Percentiles rank a stretch among this genome's conserved stretches.
Evolutionary conservation across 2,329 filamentous ascomycete species (phyloP).

Genomic region (Xylaria digitata): DNA sequence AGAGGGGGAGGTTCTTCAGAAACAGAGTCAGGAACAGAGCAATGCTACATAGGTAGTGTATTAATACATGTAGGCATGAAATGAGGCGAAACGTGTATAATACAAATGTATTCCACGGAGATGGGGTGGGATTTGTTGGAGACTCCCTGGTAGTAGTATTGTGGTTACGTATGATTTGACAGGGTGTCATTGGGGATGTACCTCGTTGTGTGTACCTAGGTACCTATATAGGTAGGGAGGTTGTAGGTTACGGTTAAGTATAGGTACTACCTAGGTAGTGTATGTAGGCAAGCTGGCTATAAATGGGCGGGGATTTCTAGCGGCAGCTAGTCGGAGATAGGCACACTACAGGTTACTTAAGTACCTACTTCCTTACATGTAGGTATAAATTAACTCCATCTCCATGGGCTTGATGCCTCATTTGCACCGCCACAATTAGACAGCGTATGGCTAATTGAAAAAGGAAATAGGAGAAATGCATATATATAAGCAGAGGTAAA

Average conservation of each 20-base stretch:
- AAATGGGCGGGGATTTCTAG: background rate
- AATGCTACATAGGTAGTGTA: background rate
- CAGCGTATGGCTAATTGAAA: no score
- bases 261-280: no score
- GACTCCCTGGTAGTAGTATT: no score
- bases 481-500: no score
- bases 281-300: no score
- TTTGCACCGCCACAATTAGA: no score
- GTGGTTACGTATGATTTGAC: no score
- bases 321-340: conserved; percentile 17
- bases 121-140: background rate
- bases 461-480: no score
- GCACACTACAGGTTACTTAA: background rate
- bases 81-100: background rate
- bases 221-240: background rate
- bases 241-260: background rate
- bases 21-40: background rate
- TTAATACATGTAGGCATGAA: background rate
- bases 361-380: no score
- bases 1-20: background rate
- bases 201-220: background rate
- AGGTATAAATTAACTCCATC: no score
- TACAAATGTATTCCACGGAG: background rate
- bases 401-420: no score
- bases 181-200: conserved; percentile 14